A percentile compares a stretch with the other conserved stretches of the same genome.
These are phyloP conservation scores for Neonectria hederae DNA, from an alignment of 2,329 filamentous ascomycete genomes.

Conservation along the genomic window DNA sequence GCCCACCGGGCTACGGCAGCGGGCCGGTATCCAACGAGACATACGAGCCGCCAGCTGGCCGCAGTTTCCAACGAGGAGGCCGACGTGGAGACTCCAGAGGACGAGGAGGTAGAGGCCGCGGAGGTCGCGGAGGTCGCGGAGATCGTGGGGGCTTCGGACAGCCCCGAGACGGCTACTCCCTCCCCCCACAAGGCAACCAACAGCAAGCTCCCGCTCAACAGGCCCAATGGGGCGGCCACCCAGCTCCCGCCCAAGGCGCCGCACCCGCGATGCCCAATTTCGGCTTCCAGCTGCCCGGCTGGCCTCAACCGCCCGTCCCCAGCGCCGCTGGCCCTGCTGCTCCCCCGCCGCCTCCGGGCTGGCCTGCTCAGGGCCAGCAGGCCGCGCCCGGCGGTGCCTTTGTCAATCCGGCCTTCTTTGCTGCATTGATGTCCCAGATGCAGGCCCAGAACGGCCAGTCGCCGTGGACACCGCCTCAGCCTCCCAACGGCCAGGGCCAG, in stretches of 20 bases:
- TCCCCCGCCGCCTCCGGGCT: constrained; percentile 55
- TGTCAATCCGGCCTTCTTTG: constrained; percentile 68
- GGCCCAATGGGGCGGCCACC: constrained; percentile 28
- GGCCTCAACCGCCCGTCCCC: constrained; percentile 49
- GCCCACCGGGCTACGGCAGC: constrained; percentile 71
- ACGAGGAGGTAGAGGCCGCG: constrained; percentile 55
- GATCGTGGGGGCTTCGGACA: constrained; percentile 48
- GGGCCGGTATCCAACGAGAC: constrained; percentile 55
- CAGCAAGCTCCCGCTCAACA: constrained; percentile 46
- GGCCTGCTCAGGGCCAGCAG: constrained; percentile 45
- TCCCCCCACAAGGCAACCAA: constrained; percentile 50
- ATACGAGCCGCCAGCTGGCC: constrained; percentile 46
- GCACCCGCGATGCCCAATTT: constrained; percentile 47
- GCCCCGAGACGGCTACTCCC: constrained; percentile 53
- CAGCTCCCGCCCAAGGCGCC: constrained; percentile 29
- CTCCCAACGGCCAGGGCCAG: constrained; percentile 42
- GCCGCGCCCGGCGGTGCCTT: constrained; percentile 54
- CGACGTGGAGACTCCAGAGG: constrained; percentile 57
- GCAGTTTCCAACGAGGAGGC: constrained; percentile 48
- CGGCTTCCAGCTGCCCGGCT: constrained; percentile 56
- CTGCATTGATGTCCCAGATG: constrained; percentile 58
- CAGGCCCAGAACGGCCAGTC: constrained; percentile 48
- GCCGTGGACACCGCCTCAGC: constrained; percentile 43
- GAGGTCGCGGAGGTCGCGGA: constrained; percentile 52
- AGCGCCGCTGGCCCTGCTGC: constrained; percentile 46